Evolutionary conservation across 352 stramenopile species (phyloP).

Genomic region (Globisporangium cystogenes): DNA sequence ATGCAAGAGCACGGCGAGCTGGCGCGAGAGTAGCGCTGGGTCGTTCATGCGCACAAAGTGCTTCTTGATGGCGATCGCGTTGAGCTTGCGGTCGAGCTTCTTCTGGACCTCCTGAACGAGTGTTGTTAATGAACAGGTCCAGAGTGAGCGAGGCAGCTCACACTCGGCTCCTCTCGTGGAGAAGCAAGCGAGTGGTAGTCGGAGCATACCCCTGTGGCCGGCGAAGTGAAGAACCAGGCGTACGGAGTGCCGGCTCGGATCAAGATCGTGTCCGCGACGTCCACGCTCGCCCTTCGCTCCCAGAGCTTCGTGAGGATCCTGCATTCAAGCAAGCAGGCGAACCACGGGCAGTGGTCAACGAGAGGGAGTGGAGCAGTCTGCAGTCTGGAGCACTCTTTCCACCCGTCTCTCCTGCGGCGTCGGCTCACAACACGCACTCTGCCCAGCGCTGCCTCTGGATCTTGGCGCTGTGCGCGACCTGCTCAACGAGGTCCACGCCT

Average conservation of each 20-base stretch:
- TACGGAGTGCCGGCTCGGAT: constrained; percentile 30
- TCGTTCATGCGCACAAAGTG: constrained; percentile 26
- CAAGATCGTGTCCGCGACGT: constrained; percentile 54
- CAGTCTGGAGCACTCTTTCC: no score
- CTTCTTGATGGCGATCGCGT: constrained; percentile 35
- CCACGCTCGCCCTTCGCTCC: constrained; percentile 49
- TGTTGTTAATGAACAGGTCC: background rate
- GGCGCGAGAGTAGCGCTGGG: constrained; percentile 10
- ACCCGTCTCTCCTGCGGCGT: no score
- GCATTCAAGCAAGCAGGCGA: background rate
- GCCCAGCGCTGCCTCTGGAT: constrained; percentile 52
- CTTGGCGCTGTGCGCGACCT: constrained; percentile 33
- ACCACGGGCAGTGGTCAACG: background rate
- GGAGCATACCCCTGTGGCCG: constrained; percentile 34
- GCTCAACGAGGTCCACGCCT: constrained; percentile 47
- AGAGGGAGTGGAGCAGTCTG: background rate
- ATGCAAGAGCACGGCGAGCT: constrained; percentile 24
- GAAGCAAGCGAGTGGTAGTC: background rate
- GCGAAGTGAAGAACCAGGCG: constrained; percentile 64
- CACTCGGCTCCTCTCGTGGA: no score
- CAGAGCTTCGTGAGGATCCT: constrained; percentile 56
- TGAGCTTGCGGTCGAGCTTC: constrained; percentile 32
- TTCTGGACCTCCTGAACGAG: constrained; percentile 43
- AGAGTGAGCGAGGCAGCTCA: background rate
- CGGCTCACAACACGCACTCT: constrained; percentile 47